Evolutionary conservation across 257 asterid genomes (phyloP).

Genomic region (Salvia hispanica): DNA sequence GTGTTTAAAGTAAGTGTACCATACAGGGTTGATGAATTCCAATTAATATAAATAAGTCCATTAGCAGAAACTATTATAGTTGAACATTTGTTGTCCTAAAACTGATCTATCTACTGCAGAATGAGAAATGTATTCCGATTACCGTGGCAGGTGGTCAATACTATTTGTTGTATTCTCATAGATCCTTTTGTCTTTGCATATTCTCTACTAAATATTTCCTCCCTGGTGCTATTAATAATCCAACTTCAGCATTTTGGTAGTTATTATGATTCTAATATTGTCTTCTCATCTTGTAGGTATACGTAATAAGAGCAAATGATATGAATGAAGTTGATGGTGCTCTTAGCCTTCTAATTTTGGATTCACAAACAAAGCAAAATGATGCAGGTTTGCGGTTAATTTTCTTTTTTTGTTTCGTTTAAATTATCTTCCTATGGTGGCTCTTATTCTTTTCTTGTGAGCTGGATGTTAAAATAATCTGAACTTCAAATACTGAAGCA

Average conservation of each 20-base stretch:
- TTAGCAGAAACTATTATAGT: neutral
- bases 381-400: conserved; percentile 51
- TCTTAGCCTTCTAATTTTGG: conserved; percentile 79
- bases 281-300: conserved; percentile 48
- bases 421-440: neutral
- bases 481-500: conserved; percentile 38
- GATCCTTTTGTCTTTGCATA: conserved; percentile 12
- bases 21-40: conserved; percentile 3
- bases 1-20: conserved; percentile 3
- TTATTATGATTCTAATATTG: conserved; percentile 25
- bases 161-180: neutral
- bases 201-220: conserved; percentile 6
- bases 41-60: neutral
- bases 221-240: neutral
- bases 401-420: conserved; percentile 9
- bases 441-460: neutral
- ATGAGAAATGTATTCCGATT: conserved; percentile 4
- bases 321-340: conserved; percentile 88
- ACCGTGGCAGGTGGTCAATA: neutral
- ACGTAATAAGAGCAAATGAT: conserved; percentile 65
- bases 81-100: conserved; percentile 7
- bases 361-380: conserved; percentile 63
- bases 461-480: conserved; percentile 17
- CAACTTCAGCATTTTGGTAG: neutral
- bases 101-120: neutral